phyloP scores from a whole-genome alignment of 495 filamentous ascomycete species.

The Polyplosphaeria fusca region DNA sequence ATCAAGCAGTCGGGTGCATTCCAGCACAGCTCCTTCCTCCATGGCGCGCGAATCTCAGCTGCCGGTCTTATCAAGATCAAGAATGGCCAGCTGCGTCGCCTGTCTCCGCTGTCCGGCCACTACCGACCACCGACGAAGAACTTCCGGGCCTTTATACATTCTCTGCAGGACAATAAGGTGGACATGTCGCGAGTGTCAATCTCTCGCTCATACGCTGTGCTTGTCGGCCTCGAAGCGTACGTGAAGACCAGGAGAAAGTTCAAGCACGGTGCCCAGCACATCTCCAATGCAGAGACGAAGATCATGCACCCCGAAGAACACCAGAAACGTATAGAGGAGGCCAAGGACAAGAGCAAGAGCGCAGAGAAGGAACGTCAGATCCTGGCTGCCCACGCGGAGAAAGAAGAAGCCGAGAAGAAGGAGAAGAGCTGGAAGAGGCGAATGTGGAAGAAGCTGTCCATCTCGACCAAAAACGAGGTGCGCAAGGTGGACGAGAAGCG shows the following conservation, averaged over 20 bases:
- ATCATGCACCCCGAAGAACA: slow-evolving; percentile 48
- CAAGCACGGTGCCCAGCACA: slow-evolving; percentile 40
- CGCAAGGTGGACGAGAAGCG: slow-evolving; percentile 6
- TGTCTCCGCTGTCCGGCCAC: slow-evolving; percentile 67
- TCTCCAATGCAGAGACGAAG: slow-evolving; percentile 35
- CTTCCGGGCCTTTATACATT: slow-evolving; percentile 74
- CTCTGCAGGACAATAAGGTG: slow-evolving; percentile 67
- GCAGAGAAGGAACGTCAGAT: slow-evolving; percentile 48
- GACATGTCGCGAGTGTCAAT: slow-evolving; percentile 77
- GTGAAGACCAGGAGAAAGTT: slow-evolving; percentile 58
- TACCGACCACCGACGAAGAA: slow-evolving; percentile 79
- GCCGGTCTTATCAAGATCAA: slow-evolving; percentile 84
- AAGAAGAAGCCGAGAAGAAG: slow-evolving; percentile 38
- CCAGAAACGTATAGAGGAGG: slow-evolving; percentile 43
- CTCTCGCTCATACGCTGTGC: slow-evolving; percentile 73
- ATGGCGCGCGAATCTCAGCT: slow-evolving; percentile 74
- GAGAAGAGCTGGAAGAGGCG: slow-evolving; percentile 37
- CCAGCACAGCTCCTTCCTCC: slow-evolving; percentile 85
- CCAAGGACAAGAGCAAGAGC: slow-evolving; percentile 50
- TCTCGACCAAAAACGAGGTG: slow-evolving; percentile 12
- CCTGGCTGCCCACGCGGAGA: slow-evolving; percentile 38
- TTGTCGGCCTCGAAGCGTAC: slow-evolving; percentile 81
- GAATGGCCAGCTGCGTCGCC: slow-evolving; percentile 64
- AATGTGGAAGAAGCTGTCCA: slow-evolving; percentile 36
- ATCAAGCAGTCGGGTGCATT: slow-evolving; percentile 88